phyloP scores from a whole-genome alignment of 2,329 filamentous ascomycete species.

The Orbilia javanica region DNA sequence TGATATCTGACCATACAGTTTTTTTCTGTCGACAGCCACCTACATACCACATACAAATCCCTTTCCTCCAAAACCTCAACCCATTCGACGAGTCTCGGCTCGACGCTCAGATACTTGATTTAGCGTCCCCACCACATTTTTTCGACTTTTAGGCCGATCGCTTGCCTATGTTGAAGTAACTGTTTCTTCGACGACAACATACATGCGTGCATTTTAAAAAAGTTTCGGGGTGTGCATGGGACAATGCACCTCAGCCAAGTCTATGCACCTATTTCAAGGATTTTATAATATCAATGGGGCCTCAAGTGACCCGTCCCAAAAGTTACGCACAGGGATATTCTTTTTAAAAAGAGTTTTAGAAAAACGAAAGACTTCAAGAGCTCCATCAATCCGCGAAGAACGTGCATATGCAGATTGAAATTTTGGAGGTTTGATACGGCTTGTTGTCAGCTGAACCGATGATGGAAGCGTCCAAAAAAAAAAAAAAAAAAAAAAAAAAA shows the following conservation, averaged over 20 bases:
- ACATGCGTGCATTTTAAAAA: slow-evolving; percentile 14
- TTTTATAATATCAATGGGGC: slow-evolving; percentile 7
- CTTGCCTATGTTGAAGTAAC: background rate
- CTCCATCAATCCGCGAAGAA: background rate
- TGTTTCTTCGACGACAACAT: background rate
- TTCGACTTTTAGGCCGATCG: slow-evolving; percentile 14
- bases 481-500: too few species aligned
- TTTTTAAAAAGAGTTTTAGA: background rate
- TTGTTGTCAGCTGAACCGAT: background rate
- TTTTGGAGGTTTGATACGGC: background rate
- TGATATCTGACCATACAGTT: slow-evolving; percentile 2
- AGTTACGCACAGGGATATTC: background rate
- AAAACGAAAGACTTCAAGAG: background rate
- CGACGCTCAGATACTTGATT: slow-evolving; percentile 11
- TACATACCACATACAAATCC: background rate
- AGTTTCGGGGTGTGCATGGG: slow-evolving; percentile 5
- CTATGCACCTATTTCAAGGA: slow-evolving; percentile 9
- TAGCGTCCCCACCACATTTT: slow-evolving; percentile 2
- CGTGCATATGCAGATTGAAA: slow-evolving; percentile 1
- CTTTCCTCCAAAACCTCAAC: background rate
- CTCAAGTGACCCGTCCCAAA: background rate
- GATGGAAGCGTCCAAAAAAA: background rate
- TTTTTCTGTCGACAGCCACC: slow-evolving; percentile 6
- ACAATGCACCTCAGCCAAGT: slow-evolving; percentile 5
- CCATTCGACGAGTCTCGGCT: background rate